Percentiles rank a stretch among this genome's conserved stretches.
Evolutionary conservation across 495 filamentous ascomycete genomes (phyloP).

Genomic region (Neurospora pannonica): DNA sequence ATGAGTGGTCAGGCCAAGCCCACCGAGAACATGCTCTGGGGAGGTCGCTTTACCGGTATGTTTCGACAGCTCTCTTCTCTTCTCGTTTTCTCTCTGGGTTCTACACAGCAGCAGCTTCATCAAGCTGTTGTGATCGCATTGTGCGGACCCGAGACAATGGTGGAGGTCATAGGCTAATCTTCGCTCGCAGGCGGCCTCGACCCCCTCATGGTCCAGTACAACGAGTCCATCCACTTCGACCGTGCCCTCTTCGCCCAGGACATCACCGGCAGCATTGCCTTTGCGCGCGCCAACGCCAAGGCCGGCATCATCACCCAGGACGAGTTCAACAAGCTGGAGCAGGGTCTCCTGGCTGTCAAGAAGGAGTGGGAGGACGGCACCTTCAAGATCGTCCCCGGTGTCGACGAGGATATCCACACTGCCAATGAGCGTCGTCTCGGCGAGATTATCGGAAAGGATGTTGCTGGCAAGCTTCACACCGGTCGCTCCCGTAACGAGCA

Average conservation of each 20-base stretch:
- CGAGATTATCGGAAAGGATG: conserved; percentile 79
- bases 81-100: neutral
- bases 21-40: conserved; percentile 64
- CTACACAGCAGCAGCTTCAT: neutral
- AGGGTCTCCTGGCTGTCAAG: conserved; percentile 59
- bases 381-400: conserved; percentile 51
- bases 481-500: conserved; percentile 91
- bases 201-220: conserved; percentile 83
- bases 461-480: conserved; percentile 88
- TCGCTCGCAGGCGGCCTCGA: conserved; percentile 57
- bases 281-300: conserved; percentile 75
- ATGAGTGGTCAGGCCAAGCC: conserved; percentile 15
- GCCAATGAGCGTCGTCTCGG: conserved; percentile 86
- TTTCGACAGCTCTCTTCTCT: neutral
- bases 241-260: conserved; percentile 74
- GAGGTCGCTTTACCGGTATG: conserved; percentile 69
- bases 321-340: conserved; percentile 70
- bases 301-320: conserved; percentile 60
- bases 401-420: conserved; percentile 77
- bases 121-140: neutral
- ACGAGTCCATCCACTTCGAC: conserved; percentile 79
- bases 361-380: conserved; percentile 61
- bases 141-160: neutral
- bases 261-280: conserved; percentile 73
- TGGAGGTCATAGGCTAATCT: neutral